Conservation (phyloP, 495 filamentous ascomycete genomes). For the Glarea lozoyensis region DNA sequence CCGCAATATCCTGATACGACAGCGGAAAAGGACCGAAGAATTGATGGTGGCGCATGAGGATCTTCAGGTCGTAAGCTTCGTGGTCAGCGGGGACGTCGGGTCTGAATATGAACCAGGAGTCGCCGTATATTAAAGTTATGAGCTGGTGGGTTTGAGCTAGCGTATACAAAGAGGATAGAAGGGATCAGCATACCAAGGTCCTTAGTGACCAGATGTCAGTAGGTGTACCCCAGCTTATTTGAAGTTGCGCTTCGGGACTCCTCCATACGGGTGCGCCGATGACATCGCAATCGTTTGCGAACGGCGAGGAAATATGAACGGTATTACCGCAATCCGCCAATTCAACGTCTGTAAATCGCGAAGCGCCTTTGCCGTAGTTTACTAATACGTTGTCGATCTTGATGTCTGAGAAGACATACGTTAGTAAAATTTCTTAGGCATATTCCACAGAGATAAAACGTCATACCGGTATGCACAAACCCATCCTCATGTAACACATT, state of each 20-base stretch:
- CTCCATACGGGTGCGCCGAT: constrained; percentile 29
- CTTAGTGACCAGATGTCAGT: constrained; percentile 41
- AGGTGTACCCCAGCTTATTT: constrained; percentile 26
- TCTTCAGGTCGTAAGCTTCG: constrained; percentile 32
- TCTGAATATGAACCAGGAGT: constrained; percentile 33
- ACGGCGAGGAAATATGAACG: constrained; percentile 25
- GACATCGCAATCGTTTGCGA: constrained; percentile 28
- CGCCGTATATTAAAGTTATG: constrained; percentile 32
- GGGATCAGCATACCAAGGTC: constrained; percentile 21
- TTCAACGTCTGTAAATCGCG: constrained; percentile 29
- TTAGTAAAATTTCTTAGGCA: too few species aligned
- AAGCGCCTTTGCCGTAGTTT: constrained; percentile 24
- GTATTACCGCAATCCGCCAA: constrained; percentile 32
- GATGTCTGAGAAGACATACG: constrained; percentile 31
- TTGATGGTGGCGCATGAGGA: constrained; percentile 29
- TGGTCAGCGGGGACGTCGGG: constrained; percentile 28
- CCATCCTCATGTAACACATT: constrained; percentile 29
- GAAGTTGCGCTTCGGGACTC: constrained; percentile 30
- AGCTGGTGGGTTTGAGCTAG: constrained; percentile 18
- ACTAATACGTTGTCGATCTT: constrained; percentile 34
- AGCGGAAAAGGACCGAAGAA: constrained; percentile 36
- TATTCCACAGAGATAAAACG: constrained; percentile 1
- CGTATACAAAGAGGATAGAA: background rate
- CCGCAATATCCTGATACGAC: constrained; percentile 20
- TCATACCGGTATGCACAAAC: constrained; percentile 31